phyloP scores from a whole-genome alignment of 331 rosid species.

The Malus hybrid region DNA sequence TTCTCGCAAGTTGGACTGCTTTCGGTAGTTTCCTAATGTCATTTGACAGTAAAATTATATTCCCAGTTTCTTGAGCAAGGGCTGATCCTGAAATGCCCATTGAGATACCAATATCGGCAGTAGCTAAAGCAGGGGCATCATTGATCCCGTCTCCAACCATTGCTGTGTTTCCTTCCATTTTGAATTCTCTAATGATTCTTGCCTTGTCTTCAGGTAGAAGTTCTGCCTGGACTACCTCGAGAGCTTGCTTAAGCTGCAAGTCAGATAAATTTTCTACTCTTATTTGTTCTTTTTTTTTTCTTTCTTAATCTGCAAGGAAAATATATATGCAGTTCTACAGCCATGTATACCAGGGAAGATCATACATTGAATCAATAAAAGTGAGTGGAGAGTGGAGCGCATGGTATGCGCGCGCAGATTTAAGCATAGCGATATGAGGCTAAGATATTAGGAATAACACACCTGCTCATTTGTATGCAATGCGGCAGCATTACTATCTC shows the following conservation, averaged over 20 bases:
- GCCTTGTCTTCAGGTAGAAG: constrained; percentile 84
- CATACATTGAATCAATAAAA: no score
- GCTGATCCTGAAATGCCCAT: constrained; percentile 98
- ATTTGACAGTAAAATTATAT: constrained; percentile 75
- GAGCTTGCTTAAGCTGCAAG: constrained; percentile 54
- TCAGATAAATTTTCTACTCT: constrained; percentile 12
- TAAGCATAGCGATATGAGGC: background rate
- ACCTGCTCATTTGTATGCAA: constrained; percentile 79
- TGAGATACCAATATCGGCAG: constrained; percentile 84
- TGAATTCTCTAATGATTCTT: constrained; percentile 46
- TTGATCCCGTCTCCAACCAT: constrained; percentile 94
- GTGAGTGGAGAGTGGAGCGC: no score
- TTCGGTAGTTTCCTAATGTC: constrained; percentile 76
- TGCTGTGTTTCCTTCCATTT: constrained; percentile 58
- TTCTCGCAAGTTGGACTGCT: constrained; percentile 64
- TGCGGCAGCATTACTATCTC: constrained; percentile 72
- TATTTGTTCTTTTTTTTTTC: background rate
- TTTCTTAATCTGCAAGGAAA: background rate
- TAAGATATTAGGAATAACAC: background rate
- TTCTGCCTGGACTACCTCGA: constrained; percentile 64
- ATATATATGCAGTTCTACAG: background rate
- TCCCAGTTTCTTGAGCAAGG: constrained; percentile 74
- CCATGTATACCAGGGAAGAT: background rate
- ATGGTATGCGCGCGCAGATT: background rate
- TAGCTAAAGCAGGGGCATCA: constrained; percentile 92